These are phyloP conservation scores for Tremellales sp. DNA, from an alignment of 1,284 basidiomycete genomes.

Conservation along the genomic window DNA sequence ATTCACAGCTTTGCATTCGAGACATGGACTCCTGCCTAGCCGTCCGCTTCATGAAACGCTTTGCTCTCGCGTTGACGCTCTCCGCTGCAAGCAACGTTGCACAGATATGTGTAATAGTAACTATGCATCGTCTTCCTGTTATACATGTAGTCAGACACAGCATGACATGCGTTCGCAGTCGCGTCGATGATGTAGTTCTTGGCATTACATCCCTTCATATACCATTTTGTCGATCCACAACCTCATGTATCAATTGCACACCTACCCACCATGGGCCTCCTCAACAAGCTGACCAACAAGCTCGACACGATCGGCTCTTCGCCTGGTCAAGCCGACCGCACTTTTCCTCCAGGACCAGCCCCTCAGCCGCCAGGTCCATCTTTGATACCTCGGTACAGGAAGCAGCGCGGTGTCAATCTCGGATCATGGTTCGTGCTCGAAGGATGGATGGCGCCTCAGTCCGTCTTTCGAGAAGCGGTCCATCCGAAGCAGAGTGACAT, in stretches of 20 bases:
- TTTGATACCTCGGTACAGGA: slow-evolving; percentile 60
- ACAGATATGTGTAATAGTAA: no score
- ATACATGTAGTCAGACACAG: no score
- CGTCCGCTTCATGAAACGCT: no score
- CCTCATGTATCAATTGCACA: not conserved
- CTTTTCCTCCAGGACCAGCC: slow-evolving; percentile 7
- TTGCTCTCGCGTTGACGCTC: no score
- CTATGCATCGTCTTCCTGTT: no score
- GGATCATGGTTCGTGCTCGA: slow-evolving; percentile 71
- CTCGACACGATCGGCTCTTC: slow-evolving; percentile 9
- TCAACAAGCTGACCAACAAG: slow-evolving; percentile 42
- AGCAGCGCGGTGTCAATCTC: slow-evolving; percentile 77
- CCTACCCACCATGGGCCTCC: slow-evolving; percentile 33
- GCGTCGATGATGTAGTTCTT: no score
- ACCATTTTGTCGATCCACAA: no score
- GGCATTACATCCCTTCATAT: no score
- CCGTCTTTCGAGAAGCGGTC: slow-evolving; percentile 57
- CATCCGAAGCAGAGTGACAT: slow-evolving; percentile 65
- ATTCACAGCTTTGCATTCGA: no score
- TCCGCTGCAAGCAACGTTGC: no score
- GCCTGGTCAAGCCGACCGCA: slow-evolving; percentile 5
- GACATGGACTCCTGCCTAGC: no score
- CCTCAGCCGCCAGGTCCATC: slow-evolving; percentile 24
- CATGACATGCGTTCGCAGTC: no score
- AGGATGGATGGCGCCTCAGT: slow-evolving; percentile 61